Evolutionary conservation across 129 eudicot genomes (phyloP).

Genomic region (Chrysanthemum lavandulifolium): DNA sequence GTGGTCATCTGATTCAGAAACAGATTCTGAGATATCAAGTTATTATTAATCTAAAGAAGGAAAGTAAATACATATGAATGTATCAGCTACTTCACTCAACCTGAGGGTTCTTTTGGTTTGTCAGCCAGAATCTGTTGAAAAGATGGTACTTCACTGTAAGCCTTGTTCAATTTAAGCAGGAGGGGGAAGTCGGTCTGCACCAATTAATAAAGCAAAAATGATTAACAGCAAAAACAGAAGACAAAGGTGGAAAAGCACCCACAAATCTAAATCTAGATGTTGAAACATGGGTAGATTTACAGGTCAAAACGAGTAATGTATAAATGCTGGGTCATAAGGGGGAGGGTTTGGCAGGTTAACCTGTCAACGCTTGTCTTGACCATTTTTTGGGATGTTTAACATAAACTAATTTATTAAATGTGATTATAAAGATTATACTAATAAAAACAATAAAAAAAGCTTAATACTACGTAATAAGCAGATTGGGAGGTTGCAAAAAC

Average conservation of each 20-base stretch:
- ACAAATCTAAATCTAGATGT: too few relatives aligned
- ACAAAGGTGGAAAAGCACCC: background rate
- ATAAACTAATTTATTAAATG: too few relatives aligned
- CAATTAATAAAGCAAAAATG: background rate
- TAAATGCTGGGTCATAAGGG: too few relatives aligned
- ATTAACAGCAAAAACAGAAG: background rate
- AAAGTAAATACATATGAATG: background rate
- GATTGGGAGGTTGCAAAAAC: too few relatives aligned
- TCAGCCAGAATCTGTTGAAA: slow-evolving; percentile 33
- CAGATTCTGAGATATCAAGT: background rate
- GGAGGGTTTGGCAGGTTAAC: background rate
- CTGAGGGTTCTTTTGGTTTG: slow-evolving; percentile 7
- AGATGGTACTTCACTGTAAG: slow-evolving; percentile 58
- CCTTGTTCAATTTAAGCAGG: slow-evolving; percentile 47
- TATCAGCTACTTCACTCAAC: slow-evolving; percentile 13
- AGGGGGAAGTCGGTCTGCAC: slow-evolving; percentile 65
- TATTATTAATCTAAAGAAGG: slow-evolving; percentile 5
- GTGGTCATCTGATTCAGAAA: too few relatives aligned
- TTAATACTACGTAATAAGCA: too few relatives aligned
- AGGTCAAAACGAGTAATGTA: too few relatives aligned
- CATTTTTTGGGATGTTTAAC: too few relatives aligned
- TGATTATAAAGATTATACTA: too few relatives aligned
- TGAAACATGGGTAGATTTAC: too few relatives aligned
- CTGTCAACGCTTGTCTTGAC: too few relatives aligned
- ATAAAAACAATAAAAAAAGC: too few relatives aligned